Evolutionary conservation across 306 rosid genomes (phyloP).

Genomic region (Acmispon strigosus): DNA sequence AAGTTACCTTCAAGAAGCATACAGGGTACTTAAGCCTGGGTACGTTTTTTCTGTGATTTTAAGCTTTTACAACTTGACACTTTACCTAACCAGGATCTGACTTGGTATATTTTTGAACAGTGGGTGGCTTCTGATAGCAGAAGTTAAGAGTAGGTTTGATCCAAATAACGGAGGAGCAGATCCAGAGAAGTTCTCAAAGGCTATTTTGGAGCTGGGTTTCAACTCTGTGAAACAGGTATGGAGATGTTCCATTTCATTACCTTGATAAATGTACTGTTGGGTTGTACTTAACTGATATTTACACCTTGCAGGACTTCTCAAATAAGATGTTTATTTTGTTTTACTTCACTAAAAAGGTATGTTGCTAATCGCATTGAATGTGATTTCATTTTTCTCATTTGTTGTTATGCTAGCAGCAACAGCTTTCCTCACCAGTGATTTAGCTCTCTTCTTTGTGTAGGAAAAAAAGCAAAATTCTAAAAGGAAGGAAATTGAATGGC

Average conservation of each 20-base stretch:
- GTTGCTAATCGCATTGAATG: not conserved
- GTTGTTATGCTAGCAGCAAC: not conserved
- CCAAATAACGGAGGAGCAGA: conserved; percentile 86
- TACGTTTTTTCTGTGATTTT: conserved; percentile 7
- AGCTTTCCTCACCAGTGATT: not conserved
- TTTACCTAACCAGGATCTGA: conserved; percentile 12
- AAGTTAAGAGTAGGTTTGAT: conserved; percentile 94
- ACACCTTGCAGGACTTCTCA: conserved; percentile 67
- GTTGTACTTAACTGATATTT: conserved; percentile 30
- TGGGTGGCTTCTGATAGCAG: conserved; percentile 93
- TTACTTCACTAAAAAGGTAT: conserved; percentile 81
- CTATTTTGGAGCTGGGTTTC: conserved; percentile 72
- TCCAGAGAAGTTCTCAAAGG: conserved; percentile 57
- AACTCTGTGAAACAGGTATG: conserved; percentile 45
- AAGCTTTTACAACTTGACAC: not conserved
- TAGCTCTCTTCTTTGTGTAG: conserved; percentile 30
- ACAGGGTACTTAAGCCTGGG: conserved; percentile 78
- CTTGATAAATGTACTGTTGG: not conserved
- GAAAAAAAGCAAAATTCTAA: conserved; percentile 43
- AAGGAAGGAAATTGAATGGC: conserved; percentile 69
- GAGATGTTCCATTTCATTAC: conserved; percentile 2
- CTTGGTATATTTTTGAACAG: conserved; percentile 31
- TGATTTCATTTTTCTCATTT: not conserved
- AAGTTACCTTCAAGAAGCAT: conserved; percentile 67
- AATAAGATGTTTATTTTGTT: conserved; percentile 84